Evolutionary conservation across 305 asterid species (phyloP).

Genomic region (Fraxinus xanthoxyloides): DNA sequence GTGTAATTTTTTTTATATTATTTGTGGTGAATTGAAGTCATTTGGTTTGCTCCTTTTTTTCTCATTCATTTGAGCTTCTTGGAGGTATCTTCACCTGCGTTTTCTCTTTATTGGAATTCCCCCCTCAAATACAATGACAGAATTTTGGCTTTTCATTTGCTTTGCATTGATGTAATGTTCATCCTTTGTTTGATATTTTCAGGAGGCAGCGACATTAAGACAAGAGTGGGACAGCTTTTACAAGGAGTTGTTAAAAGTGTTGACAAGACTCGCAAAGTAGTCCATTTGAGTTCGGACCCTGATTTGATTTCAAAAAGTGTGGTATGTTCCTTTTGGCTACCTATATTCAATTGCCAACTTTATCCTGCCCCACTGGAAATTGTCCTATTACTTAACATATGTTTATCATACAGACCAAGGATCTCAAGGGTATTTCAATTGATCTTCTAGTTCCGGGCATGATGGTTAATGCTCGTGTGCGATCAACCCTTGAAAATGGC

Average conservation of each 20-base stretch:
- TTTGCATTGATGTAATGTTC: conserved; percentile 9
- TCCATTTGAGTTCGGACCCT: conserved; percentile 71
- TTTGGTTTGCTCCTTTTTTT: not conserved
- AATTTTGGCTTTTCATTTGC: not conserved
- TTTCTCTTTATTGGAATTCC: not conserved
- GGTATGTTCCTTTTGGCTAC: conserved; percentile 47
- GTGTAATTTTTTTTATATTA: not conserved
- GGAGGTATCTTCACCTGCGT: not conserved
- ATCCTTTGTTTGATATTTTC: conserved; percentile 22
- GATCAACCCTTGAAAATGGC: conserved; percentile 86
- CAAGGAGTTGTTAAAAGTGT: conserved; percentile 81
- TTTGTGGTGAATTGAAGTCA: not conserved
- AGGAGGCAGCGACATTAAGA: conserved; percentile 46
- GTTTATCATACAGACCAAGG: conserved; percentile 67
- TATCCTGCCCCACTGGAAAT: conserved; percentile 5
- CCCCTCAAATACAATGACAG: not conserved
- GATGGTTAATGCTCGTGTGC: conserved; percentile 94
- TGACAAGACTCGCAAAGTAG: conserved; percentile 72
- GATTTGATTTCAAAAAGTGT: conserved; percentile 63
- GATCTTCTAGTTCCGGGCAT: conserved; percentile 98
- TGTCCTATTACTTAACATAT: conserved; percentile 27
- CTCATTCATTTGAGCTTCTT: not conserved
- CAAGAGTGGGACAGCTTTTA: conserved; percentile 59
- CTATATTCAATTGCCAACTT: conserved; percentile 2
- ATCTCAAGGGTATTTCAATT: conserved; percentile 83